Percentiles rank a stretch among this genome's conserved stretches.
Evolutionary conservation across 2,329 filamentous ascomycete species (phyloP).

Genomic region (Phialocephala sp.): DNA sequence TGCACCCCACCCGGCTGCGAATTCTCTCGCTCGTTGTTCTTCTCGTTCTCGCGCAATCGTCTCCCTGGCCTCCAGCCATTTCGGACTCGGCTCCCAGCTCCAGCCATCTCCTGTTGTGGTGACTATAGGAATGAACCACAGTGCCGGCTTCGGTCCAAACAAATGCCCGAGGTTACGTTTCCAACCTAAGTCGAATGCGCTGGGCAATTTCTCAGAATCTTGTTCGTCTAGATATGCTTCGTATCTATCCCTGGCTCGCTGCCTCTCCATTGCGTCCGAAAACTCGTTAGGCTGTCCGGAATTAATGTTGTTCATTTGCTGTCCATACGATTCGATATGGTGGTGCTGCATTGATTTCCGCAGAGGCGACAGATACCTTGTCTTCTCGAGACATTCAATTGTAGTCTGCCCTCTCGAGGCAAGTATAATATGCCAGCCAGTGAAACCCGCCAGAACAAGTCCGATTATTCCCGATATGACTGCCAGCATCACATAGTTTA

Average conservation of each 20-base stretch:
- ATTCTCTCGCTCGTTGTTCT: constrained; percentile 66
- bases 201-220: constrained; percentile 85
- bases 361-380: constrained; percentile 85
- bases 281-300: constrained; percentile 28
- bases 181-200: constrained; percentile 91
- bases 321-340: constrained; percentile 60
- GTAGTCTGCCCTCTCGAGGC: constrained; percentile 84
- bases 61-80: constrained; percentile 77
- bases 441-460: constrained; percentile 87
- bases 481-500: constrained; percentile 88
- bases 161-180: constrained; percentile 79
- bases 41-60: constrained; percentile 62
- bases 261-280: constrained; percentile 63
- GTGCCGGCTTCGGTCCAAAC: constrained; percentile 72
- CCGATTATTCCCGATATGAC: constrained; percentile 92
- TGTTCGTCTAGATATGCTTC: constrained; percentile 86
- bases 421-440: constrained; percentile 87
- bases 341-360: constrained; percentile 72
- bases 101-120: constrained; percentile 93
- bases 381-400: constrained; percentile 96
- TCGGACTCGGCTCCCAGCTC: constrained; percentile 85
- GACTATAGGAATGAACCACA: constrained; percentile 82
- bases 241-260: constrained; percentile 71
- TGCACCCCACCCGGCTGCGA: constrained; percentile 69
- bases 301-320: constrained; percentile 75